Evolutionary conservation across 768 basidiomycete genomes (phyloP), one percentile per base, ranked within the genome.

Genomic region (Rhizopogon roseolus): DNA sequence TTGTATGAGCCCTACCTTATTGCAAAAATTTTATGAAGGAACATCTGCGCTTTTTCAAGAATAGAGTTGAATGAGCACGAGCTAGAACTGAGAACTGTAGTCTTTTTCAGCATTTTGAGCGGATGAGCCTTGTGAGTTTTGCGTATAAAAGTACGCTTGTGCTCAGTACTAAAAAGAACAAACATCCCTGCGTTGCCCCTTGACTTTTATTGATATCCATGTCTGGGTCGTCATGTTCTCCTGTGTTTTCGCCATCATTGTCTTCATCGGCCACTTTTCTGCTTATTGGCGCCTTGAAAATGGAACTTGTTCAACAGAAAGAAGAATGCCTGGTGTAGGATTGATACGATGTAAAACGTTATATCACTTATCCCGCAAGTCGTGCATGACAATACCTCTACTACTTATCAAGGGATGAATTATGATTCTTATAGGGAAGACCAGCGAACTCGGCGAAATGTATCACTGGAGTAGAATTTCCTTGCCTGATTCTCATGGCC

Each of bases 161-260:
- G 82, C 65, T 96, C 93, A 4, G 74, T 77, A 67, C n/a, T n/a
- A n/a, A 93, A 95, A 40, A 98, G 73, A 2, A 91, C 90, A 22
- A 92, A 76, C 14, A n/a, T n/a, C 93, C 81, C 62, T 11, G 58
- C 57, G 42, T 56, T 64, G 41, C 65, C 64, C 36, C 61, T 57
- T 28, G 70, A 10, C 64, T 66, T 13, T 62, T 69, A 17, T 71
- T 70, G n/a, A 66, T 64, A 17, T 73, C 72, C 51, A 69, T 63
- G 4, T 62, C 65, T 4, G 56, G 57, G 11, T 61, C 68, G 11
- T 60, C 63, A 2, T 41, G 56, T 2, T 54, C 62, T 17, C 56
- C 65, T 6, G 60, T 59, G 3, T 71, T 70, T 38, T 68, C 70
- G 0, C 69, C 71, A 5, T 67, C 75, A 6, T 67, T 74, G 0